Evolutionary conservation across 1,139 yeast species (phyloP).

Genomic region (Candida frijolesensis): DNA sequence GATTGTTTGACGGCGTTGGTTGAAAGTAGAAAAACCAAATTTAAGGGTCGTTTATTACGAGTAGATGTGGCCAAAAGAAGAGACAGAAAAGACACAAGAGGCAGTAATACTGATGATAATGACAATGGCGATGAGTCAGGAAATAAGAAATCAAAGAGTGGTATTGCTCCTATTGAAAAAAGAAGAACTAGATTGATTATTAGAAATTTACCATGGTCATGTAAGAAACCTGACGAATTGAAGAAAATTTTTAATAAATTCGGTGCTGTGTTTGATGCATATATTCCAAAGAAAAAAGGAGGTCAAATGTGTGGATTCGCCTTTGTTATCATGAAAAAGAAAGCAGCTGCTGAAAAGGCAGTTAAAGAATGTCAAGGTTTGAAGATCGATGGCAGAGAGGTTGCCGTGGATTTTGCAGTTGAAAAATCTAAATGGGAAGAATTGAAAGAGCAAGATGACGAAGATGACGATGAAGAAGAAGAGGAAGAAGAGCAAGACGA

Average conservation of each 20-base stretch:
- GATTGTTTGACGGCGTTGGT: conserved; percentile 80
- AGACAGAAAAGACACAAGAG: conserved; percentile 56
- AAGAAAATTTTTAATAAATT: conserved; percentile 70
- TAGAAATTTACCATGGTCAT: conserved; percentile 95
- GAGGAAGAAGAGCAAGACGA: conserved; percentile 32
- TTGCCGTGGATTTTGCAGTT: conserved; percentile 92
- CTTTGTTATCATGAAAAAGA: conserved; percentile 86
- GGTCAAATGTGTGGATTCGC: conserved; percentile 96
- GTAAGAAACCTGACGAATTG: conserved; percentile 73
- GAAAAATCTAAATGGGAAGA: conserved; percentile 82
- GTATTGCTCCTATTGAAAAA: conserved; percentile 46
- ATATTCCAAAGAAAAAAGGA: conserved; percentile 83
- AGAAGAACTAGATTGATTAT: conserved; percentile 84
- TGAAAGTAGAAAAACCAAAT: conserved; percentile 64
- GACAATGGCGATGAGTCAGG: conserved; percentile 28
- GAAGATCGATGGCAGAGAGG: conserved; percentile 87
- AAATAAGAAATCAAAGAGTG: too few relatives aligned
- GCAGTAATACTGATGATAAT: conserved; percentile 45
- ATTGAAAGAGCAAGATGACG: conserved; percentile 40
- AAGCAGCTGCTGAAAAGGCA: conserved; percentile 77
- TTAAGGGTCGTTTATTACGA: conserved; percentile 66
- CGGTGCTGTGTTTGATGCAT: conserved; percentile 89
- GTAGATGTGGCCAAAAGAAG: conserved; percentile 92
- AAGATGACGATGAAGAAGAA: conserved; percentile 37
- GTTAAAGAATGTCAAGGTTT: conserved; percentile 72